Conservation (phyloP, 768 basidiomycete genomes). For the Rhodotorula sphaerocarpa region DNA sequence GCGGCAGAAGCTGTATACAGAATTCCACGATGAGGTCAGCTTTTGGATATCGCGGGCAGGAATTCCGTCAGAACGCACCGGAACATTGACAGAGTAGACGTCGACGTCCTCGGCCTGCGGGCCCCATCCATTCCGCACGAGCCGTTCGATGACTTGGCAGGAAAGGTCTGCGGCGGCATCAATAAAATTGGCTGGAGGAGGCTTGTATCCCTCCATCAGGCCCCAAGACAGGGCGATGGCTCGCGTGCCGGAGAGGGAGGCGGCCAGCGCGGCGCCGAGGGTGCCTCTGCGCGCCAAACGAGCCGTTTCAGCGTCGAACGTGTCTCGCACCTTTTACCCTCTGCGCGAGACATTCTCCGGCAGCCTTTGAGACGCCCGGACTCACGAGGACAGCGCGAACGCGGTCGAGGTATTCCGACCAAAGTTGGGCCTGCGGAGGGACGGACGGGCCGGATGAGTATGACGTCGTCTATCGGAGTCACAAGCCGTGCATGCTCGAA, state of each 20-base stretch:
- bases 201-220: slow-evolving; percentile 40
- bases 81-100: slow-evolving; percentile 32
- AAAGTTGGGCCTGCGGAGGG: slow-evolving; percentile 16
- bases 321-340: too few species aligned
- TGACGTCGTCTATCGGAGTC: too few species aligned
- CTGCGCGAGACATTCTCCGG: not conserved
- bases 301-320: too few species aligned
- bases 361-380: too few species aligned
- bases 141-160: slow-evolving; percentile 39
- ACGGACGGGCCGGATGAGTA: too few species aligned
- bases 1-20: slow-evolving; percentile 43
- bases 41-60: too few species aligned
- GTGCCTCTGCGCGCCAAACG: slow-evolving; percentile 41
- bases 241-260: slow-evolving; percentile 41
- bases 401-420: slow-evolving; percentile 46
- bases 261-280: slow-evolving; percentile 45
- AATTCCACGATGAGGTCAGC: slow-evolving; percentile 24
- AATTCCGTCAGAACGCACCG: too few species aligned
- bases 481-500: too few species aligned
- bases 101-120: slow-evolving; percentile 35
- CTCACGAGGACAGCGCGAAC: slow-evolving; percentile 43
- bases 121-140: slow-evolving; percentile 43
- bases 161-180: slow-evolving; percentile 41
- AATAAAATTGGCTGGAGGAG: slow-evolving; percentile 30
- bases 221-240: slow-evolving; percentile 45